Conservation (phyloP, 192 early-diverging fungal genomes). For the Haplosporangium gracile region DNA sequence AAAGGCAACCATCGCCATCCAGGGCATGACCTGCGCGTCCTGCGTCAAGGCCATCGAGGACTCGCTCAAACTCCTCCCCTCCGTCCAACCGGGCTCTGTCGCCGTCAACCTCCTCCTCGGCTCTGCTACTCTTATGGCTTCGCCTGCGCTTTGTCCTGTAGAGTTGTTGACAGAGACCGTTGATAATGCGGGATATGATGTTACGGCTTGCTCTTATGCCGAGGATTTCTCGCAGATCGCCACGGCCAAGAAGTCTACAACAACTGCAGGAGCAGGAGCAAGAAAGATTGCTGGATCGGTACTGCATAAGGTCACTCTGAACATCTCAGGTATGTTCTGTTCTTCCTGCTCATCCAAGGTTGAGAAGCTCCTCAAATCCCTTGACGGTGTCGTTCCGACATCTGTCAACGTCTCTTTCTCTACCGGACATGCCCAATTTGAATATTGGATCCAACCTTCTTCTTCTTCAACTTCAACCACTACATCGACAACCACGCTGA, state of each 20-base stretch:
- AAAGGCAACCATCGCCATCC: slow-evolving; percentile 67
- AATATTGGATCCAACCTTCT: slow-evolving; percentile 17
- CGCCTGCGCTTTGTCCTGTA: slow-evolving; percentile 32
- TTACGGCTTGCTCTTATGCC: slow-evolving; percentile 56
- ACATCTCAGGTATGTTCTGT: slow-evolving; percentile 63
- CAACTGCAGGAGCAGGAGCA: neutral
- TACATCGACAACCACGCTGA: neutral
- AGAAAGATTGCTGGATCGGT: neutral
- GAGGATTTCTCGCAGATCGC: neutral
- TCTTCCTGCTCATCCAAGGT: slow-evolving; percentile 56
- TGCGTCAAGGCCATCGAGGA: slow-evolving; percentile 82
- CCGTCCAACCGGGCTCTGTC: slow-evolving; percentile 67
- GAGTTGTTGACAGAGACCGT: slow-evolving; percentile 69
- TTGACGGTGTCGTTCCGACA: slow-evolving; percentile 38
- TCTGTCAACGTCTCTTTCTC: slow-evolving; percentile 50
- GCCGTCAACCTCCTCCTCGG: slow-evolving; percentile 77
- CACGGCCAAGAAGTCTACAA: neutral
- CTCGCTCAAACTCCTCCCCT: slow-evolving; percentile 60
- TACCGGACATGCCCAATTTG: slow-evolving; percentile 46
- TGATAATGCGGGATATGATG: slow-evolving; percentile 84
- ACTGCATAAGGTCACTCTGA: slow-evolving; percentile 15
- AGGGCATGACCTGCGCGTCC: slow-evolving; percentile 90
- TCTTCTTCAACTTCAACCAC: neutral
- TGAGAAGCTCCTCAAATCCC: slow-evolving; percentile 24
- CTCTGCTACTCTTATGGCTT: slow-evolving; percentile 66